Evolutionary conservation across 2,329 filamentous ascomycete species (phyloP), one percentile per base, ranked within the genome.

Genomic region (Fusarium pseudocircinatum): DNA sequence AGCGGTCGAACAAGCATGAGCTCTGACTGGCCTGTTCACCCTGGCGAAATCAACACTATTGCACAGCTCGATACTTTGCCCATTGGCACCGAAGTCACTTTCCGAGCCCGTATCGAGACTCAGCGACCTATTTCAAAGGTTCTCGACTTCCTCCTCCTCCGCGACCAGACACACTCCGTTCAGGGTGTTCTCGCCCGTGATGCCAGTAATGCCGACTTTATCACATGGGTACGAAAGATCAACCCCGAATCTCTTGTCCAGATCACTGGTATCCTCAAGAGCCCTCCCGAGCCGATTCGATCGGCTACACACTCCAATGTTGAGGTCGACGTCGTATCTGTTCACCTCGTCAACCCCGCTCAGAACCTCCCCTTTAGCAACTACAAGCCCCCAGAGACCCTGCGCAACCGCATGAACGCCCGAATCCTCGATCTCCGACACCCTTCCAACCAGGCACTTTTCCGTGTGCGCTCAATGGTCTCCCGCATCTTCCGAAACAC

Each of bases 141-240:
- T 75, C 86, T 97, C 39, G 93, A 94, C 77, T 97, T 97, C 82
- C 85, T 97, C 47, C 89, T 97, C 66, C 92, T 97, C 79, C 92
- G 95, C 62, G 94, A 97, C 82, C 93, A 95, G 83, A 91, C 93
- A 18, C 87, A 89, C 73, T 96, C 94, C 30, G 90, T 97, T 58
- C 95, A 98, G 82, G 95, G 94, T 70, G 93, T 97, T 6, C 85
- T 98, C 22, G 70, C 81, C 62, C 81, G 80, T 74, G 81, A 80
- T 70, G 67, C 66, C 53, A 67, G 44, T 73, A 84, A 78, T 85
- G 90, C 73, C 88, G 90, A 93, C 77, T 96, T 97, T 87, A 87
- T 97, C 34, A 92, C 93, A 79, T 97, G 94, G 93, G 93, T 94
- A 6, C 93, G 97, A 82, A 94, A 94, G 79, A 85, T 97, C 50